A percentile compares a stretch with the other conserved stretches of the same genome.
These are phyloP conservation scores for Xylaria longipes DNA, from an alignment of 495 filamentous ascomycete species.

Conservation along the genomic window DNA sequence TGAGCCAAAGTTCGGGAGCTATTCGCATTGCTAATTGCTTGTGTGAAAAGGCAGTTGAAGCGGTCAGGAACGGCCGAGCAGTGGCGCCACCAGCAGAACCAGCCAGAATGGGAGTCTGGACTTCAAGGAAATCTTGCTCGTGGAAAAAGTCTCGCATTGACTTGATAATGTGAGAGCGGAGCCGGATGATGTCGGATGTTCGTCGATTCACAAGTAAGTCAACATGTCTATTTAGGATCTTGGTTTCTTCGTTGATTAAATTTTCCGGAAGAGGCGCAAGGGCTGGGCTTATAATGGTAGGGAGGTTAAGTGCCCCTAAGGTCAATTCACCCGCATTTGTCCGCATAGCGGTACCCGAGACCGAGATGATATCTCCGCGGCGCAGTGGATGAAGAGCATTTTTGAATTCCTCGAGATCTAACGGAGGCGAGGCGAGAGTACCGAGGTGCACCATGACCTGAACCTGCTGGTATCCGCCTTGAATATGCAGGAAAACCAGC, in stretches of 20 bases:
- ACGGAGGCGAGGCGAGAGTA: conserved; percentile 48
- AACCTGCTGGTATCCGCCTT: conserved; percentile 69
- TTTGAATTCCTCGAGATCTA: conserved; percentile 33
- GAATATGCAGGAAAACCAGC: conserved; percentile 83
- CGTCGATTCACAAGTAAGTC: conserved; percentile 77
- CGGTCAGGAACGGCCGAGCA: conserved; percentile 83
- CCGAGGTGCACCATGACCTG: conserved; percentile 76
- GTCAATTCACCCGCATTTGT: conserved; percentile 80
- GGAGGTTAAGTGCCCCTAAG: conserved; percentile 68
- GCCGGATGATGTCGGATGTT: conserved; percentile 69
- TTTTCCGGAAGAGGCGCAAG: conserved; percentile 74
- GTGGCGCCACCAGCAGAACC: conserved; percentile 78
- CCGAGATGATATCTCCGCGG: conserved; percentile 40
- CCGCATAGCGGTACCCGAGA: conserved; percentile 74
- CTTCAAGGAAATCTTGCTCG: conserved; percentile 76
- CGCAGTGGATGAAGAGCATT: conserved; percentile 39
- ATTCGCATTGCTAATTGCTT: conserved; percentile 77
- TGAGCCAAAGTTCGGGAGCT: conserved; percentile 94
- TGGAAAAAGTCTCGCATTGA: conserved; percentile 76
- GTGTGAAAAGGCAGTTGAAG: conserved; percentile 71
- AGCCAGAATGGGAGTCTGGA: conserved; percentile 87
- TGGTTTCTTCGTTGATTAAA: conserved; percentile 68
- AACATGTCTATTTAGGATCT: conserved; percentile 73
- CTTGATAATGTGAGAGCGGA: conserved; percentile 76
- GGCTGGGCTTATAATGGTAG: conserved; percentile 75